Evolutionary conservation across 352 stramenopile genomes (phyloP).

Genomic region (Peronospora belbahrii): DNA sequence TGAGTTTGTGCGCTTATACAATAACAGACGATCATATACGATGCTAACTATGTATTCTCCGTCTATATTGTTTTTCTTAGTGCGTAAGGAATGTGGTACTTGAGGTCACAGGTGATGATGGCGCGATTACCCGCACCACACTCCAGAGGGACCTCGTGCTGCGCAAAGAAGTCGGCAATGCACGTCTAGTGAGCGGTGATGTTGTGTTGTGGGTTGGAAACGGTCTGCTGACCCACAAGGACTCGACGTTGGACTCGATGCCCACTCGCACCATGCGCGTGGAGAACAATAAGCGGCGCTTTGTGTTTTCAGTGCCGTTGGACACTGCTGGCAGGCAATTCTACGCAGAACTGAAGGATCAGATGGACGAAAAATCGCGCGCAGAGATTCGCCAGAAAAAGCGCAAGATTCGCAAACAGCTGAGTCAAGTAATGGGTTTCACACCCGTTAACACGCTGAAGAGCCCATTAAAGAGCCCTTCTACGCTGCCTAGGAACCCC

Average conservation of each 20-base stretch:
- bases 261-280: constrained; percentile 40
- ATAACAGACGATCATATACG: background rate
- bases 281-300: constrained; percentile 52
- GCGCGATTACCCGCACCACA: constrained; percentile 24
- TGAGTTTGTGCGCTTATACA: constrained; percentile 4
- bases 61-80: constrained; percentile 13
- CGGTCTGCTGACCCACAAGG: constrained; percentile 39
- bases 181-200: constrained; percentile 65
- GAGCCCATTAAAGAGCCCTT: constrained; percentile 35
- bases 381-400: constrained; percentile 61
- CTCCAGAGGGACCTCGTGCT: constrained; percentile 43
- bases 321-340: constrained; percentile 44
- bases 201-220: constrained; percentile 60
- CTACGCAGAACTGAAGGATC: constrained; percentile 50
- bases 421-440: constrained; percentile 54
- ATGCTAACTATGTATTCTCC: background rate
- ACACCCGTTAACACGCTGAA: constrained; percentile 62
- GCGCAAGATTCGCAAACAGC: constrained; percentile 70
- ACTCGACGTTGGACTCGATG: constrained; percentile 26
- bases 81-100: constrained; percentile 50
- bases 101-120: constrained; percentile 41
- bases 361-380: constrained; percentile 48
- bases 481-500: constrained; percentile 26
- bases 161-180: constrained; percentile 78
- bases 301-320: constrained; percentile 48